Evolutionary conservation across 768 basidiomycete genomes (phyloP), one percentile per base, ranked within the genome.

Genomic region (Phallus indusiatus): DNA sequence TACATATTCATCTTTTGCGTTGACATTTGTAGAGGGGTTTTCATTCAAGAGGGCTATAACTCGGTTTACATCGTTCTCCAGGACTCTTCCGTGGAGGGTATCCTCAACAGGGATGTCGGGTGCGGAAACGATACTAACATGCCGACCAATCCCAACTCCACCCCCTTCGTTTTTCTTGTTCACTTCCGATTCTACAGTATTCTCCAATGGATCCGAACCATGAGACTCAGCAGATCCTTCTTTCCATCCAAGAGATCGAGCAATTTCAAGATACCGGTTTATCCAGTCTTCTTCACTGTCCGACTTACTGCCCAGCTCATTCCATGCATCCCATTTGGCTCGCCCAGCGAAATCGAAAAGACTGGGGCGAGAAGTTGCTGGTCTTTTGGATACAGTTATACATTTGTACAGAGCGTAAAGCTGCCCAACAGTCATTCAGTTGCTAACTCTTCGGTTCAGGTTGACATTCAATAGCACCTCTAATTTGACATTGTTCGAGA

Each of bases 321-420:
- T 76, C 90, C 90, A 93, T 1, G 89, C 87, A 67, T 92, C 88
- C 90, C 90, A 93, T 68, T 93, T 93, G 1, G 89, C 88, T 18
- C 88, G 76, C 16, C 85, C 88, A 1, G 85, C 77, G 70, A 88
- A 76, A 64, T 92, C 89, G 68, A 92, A 88, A 47, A 93, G 73
- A 20, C 82, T 84, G 2, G 90, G 90, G 2, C 86, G 80, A 14
- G 81, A 67, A 33, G 74, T 75, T 42, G 71, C 75, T 12, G 90
- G 90, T 4, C 5, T 69, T 4, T 67, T 64, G 0, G 84, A 77
- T 20, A 82, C 77, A 10, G 85, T 90, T 18, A 90, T 69, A 68
- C 75, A 81, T 69, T 93, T 93, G 81, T 82, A 93, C 57, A 92
- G 73, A 56, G 85, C 89, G 70, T 93, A 93, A n/a, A 93, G 72